Evolutionary conservation across 306 rosid genomes (phyloP).

Genomic region (Castanopsis chinensis): DNA sequence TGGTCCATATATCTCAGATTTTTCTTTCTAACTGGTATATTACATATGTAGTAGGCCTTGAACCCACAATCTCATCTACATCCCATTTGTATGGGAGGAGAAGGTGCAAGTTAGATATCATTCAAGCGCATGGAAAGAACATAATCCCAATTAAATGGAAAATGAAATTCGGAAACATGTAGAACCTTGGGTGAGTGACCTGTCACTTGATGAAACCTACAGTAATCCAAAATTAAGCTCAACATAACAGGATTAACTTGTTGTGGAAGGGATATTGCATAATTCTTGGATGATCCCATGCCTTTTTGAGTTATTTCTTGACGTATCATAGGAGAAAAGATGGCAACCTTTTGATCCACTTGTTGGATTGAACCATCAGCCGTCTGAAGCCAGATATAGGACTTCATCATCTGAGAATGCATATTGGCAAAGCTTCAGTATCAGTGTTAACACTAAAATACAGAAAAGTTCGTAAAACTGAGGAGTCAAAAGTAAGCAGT

Average conservation of each 20-base stretch:
- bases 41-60: not conserved
- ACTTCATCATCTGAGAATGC: conserved; percentile 67
- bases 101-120: not conserved
- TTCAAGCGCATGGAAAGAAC: conserved; percentile 1
- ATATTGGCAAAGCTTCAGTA: conserved; percentile 24
- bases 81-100: not conserved
- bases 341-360: conserved; percentile 94
- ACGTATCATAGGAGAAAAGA: conserved; percentile 88
- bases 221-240: conserved; percentile 87
- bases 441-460: not conserved
- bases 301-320: conserved; percentile 75
- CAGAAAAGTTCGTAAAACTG: not conserved
- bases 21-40: not conserved
- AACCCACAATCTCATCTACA: not conserved
- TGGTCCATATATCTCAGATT: not conserved
- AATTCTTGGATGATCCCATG: conserved; percentile 77
- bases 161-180: conserved; percentile 15
- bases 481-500: not conserved
- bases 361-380: conserved; percentile 90
- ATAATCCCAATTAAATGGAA: conserved; percentile 8
- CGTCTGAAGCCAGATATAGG: conserved; percentile 87
- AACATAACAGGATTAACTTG: conserved; percentile 71
- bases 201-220: conserved; percentile 85
- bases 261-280: conserved; percentile 86
- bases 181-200: conserved; percentile 94